A percentile compares a stretch with the other conserved stretches of the same genome.
Conservation (phyloP, 1,139 yeast species). For the Debaryomyces udenii region DNA sequence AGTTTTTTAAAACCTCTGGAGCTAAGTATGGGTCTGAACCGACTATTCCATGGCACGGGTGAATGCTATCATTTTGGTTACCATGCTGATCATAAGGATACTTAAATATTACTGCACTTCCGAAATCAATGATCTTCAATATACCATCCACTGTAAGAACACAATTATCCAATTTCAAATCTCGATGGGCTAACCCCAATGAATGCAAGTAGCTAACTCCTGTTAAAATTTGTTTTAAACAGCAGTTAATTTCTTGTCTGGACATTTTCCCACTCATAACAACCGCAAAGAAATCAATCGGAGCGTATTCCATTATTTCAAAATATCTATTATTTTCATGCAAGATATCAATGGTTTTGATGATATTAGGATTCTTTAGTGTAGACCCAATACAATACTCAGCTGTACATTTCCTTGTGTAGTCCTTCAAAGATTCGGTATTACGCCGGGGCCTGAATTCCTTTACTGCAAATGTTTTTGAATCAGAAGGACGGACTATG, state of each 20-base stretch:
- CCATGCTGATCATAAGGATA: conserved; percentile 77
- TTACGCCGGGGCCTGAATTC: conserved; percentile 88
- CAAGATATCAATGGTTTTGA: conserved; percentile 89
- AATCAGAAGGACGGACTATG: conserved; percentile 78
- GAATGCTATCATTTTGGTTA: conserved; percentile 56
- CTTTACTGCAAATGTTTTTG: conserved; percentile 90
- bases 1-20: conserved; percentile 83
- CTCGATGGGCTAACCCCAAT: conserved; percentile 94
- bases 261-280: conserved; percentile 97
- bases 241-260: conserved; percentile 81
- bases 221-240: conserved; percentile 80
- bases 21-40: conserved; percentile 98
- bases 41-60: conserved; percentile 88
- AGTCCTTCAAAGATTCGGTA: conserved; percentile 85
- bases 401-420: conserved; percentile 93
- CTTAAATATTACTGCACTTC: conserved; percentile 91
- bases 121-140: conserved; percentile 91
- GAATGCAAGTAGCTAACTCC: conserved; percentile 86
- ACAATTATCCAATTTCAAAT: conserved; percentile 91
- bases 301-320: conserved; percentile 98
- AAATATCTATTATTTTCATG: conserved; percentile 84
- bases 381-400: conserved; percentile 96
- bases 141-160: conserved; percentile 86
- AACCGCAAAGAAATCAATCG: conserved; percentile 93
- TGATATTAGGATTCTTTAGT: conserved; percentile 85